Evolutionary conservation across 495 filamentous ascomycete species (phyloP), one percentile per base, ranked within the genome.

Genomic region (Aspergillus taichungensis): DNA sequence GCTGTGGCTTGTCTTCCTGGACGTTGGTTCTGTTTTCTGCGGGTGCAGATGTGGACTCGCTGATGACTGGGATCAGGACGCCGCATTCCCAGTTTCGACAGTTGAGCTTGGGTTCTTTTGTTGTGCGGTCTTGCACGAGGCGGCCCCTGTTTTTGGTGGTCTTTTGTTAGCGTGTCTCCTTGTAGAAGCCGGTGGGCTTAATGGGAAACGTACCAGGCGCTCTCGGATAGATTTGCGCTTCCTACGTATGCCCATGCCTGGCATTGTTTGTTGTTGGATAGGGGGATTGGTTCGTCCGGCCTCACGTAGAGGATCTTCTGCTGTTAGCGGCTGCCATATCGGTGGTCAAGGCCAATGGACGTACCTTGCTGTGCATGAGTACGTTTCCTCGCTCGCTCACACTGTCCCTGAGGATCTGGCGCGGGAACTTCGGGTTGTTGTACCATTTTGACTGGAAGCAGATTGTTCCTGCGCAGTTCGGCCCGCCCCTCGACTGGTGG

Each of bases 61-160:
- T 37, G n/a, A 53, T 57, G 6, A 68, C 42, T 0, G 77, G 80
- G 8, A 95, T 50, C 3, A 98, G 24, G 0, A 98, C 88, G 3
- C 92, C 92, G 51, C 88, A 96, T 63, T 98, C 92, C 92, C 92
- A 98, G 61, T 97, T 98, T 9, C 85, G 79, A 57, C 84, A 88
- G 45, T 80, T 92, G 13, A 97, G 62, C 52, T 89, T 95, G 0
- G 78, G 75, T 13, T 66, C 49, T 39, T 82, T 81, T 0, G 74
- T 83, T 1, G 49, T 57, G 30, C 73, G 76, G 40, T 91, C 86
- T 42, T 81, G 78, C 33, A 79, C 73, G 2, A 94, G 64, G 27
- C 80, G 82, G 1, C 88, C 88, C 86, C 79, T 82, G 47, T 31
- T 30, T 18, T 24, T 41, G 1, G 31, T 30, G 11, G 1, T 14